Conservation (phyloP, 768 basidiomycete genomes). For the Rhizopogon sp. region DNA sequence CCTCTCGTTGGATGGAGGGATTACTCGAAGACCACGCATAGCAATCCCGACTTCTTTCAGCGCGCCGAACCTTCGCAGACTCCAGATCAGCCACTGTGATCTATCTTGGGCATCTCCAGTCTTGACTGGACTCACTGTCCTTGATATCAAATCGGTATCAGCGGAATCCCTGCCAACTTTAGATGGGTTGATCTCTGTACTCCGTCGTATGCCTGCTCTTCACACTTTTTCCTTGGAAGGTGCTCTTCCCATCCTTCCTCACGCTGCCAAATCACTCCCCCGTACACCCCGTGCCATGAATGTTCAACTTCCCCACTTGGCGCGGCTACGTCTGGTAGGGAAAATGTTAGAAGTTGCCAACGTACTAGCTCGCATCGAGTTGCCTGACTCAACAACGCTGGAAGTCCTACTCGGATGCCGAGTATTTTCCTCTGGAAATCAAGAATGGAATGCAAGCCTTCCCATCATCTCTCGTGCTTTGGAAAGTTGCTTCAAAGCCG, state of each 20-base stretch:
- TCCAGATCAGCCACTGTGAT: slow-evolving; percentile 31
- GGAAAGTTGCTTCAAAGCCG: background rate
- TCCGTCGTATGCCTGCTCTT: slow-evolving; percentile 30
- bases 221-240: slow-evolving; percentile 31
- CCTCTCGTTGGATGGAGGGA: slow-evolving; percentile 19
- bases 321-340: background rate
- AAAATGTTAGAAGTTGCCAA: background rate
- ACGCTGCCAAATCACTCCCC: background rate
- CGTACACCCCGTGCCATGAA: background rate
- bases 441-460: background rate
- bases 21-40: background rate
- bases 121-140: slow-evolving; percentile 30
- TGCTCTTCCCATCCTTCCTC: slow-evolving; percentile 21
- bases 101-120: slow-evolving; percentile 32
- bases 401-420: background rate
- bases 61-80: slow-evolving; percentile 28
- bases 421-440: background rate
- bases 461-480: background rate
- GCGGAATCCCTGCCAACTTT: slow-evolving; percentile 23
- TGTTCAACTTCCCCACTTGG: background rate
- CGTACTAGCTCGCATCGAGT: background rate
- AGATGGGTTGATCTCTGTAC: slow-evolving; percentile 26
- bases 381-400: background rate
- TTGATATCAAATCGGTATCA: slow-evolving; percentile 29
- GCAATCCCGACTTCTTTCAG: slow-evolving; percentile 3